Evolutionary conservation across 768 basidiomycete species (phyloP).

Genomic region (Aureoboletus auriporus): DNA sequence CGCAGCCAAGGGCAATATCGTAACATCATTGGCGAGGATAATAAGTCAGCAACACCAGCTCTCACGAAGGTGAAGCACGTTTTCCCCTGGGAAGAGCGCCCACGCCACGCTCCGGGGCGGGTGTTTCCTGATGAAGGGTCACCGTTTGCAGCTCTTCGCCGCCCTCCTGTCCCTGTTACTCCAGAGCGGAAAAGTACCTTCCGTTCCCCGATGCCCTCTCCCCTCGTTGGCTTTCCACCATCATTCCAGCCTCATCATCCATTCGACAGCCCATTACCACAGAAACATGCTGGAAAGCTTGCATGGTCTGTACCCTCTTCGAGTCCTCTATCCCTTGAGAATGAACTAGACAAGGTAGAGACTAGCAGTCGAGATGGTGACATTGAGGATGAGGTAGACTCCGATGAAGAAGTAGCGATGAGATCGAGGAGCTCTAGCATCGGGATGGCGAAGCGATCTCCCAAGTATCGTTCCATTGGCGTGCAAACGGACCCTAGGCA

Average conservation of each 20-base stretch:
- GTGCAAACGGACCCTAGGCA: slow-evolving; percentile 65
- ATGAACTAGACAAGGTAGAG: slow-evolving; percentile 43
- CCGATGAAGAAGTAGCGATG: slow-evolving; percentile 39
- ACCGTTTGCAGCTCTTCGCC: slow-evolving; percentile 35
- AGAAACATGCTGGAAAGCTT: slow-evolving; percentile 64
- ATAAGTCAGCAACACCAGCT: slow-evolving; percentile 59
- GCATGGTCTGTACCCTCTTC: slow-evolving; percentile 45
- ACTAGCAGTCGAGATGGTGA: slow-evolving; percentile 79
- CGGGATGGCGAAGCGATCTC: slow-evolving; percentile 15
- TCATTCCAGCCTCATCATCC: slow-evolving; percentile 71
- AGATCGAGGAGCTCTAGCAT: slow-evolving; percentile 34
- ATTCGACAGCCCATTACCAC: slow-evolving; percentile 82
- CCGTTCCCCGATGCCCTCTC: slow-evolving; percentile 31
- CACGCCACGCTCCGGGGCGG: slow-evolving; percentile 60
- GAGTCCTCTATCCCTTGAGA: slow-evolving; percentile 28
- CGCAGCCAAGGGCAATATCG: slow-evolving; percentile 74
- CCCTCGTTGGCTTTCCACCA: slow-evolving; percentile 45
- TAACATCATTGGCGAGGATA: slow-evolving; percentile 46
- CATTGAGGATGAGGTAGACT: slow-evolving; percentile 69
- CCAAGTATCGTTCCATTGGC: slow-evolving; percentile 60
- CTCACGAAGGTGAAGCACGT: slow-evolving; percentile 66
- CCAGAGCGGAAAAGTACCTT: slow-evolving; percentile 17
- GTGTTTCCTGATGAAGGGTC: slow-evolving; percentile 68
- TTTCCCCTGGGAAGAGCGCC: slow-evolving; percentile 94
- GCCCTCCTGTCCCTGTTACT: slow-evolving; percentile 32